These are phyloP conservation scores for Starmera pachycereana DNA, from an alignment of 805 yeast genomes.

Conservation along the genomic window DNA sequence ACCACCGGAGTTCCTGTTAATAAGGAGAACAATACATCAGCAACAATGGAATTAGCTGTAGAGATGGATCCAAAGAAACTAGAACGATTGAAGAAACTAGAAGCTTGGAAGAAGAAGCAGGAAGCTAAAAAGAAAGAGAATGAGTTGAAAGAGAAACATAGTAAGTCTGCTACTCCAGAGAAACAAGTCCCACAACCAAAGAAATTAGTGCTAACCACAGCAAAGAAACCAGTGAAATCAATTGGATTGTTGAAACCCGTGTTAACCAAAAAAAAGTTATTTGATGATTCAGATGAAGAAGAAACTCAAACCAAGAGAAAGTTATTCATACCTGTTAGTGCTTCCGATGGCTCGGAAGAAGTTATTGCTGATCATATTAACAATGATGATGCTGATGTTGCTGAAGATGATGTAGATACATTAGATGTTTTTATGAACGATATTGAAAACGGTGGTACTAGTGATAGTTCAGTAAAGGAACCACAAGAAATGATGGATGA, in stretches of 20 bases:
- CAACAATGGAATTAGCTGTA: background rate
- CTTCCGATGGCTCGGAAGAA: background rate
- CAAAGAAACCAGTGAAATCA: background rate
- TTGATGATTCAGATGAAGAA: conserved; percentile 23
- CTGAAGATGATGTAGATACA: conserved; percentile 30
- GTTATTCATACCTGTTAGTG: conserved; percentile 12
- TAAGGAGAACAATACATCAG: background rate
- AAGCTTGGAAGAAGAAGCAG: conserved; percentile 43
- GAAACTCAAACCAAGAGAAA: conserved; percentile 11
- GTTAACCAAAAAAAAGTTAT: conserved; percentile 9
- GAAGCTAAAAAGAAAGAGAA: conserved; percentile 15
- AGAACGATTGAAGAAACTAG: conserved; percentile 30
- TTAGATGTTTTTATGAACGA: conserved; percentile 35
- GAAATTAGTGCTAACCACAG: background rate
- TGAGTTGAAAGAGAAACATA: conserved; percentile 8
- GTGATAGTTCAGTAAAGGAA: conserved; percentile 1
- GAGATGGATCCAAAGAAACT: conserved; percentile 11
- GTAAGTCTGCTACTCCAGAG: background rate
- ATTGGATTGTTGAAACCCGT: background rate
- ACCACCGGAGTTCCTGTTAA: background rate
- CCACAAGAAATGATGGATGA: conserved; percentile 17
- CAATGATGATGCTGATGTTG: conserved; percentile 7
- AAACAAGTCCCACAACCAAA: background rate
- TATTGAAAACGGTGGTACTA: conserved; percentile 12
- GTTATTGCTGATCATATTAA: background rate